Percentiles rank a stretch among this genome's conserved stretches.
These are phyloP conservation scores for Agrocybe chaxingu DNA, from an alignment of 768 basidiomycete genomes.

Conservation along the genomic window DNA sequence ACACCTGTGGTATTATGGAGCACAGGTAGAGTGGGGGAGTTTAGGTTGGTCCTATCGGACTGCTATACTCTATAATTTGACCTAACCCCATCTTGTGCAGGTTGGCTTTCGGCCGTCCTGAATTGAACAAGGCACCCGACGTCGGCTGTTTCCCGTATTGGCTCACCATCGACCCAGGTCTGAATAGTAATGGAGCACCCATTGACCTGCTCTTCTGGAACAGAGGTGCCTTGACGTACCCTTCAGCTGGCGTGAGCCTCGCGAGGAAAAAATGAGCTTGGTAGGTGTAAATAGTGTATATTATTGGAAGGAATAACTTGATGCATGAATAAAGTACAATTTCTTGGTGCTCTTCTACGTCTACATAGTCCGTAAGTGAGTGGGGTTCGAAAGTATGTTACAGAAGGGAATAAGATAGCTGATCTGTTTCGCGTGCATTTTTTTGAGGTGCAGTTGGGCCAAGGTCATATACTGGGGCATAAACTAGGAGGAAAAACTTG, in stretches of 20 bases:
- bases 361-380: too few species aligned
- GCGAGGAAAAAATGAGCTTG: conserved; percentile 9
- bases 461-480: conserved; percentile 12
- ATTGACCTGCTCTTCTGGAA: conserved; percentile 35
- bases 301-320: too few species aligned
- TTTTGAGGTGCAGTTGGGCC: background rate
- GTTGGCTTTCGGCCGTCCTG: conserved; percentile 26
- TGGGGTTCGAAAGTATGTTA: too few species aligned
- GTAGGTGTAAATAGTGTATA: too few species aligned
- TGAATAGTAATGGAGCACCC: conserved; percentile 27
- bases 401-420: background rate
- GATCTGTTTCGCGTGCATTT: background rate
- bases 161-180: conserved; percentile 24
- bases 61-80: background rate
- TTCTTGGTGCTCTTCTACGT: too few species aligned
- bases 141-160: conserved; percentile 34
- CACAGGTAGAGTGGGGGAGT: conserved; percentile 34
- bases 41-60: conserved; percentile 23
- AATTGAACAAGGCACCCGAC: conserved; percentile 21
- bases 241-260: conserved; percentile 30
- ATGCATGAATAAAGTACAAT: background rate
- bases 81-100: conserved; percentile 9
- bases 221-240: conserved; percentile 28
- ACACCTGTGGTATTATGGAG: conserved; percentile 31
- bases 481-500: conserved; percentile 1